Conservation (phyloP, 306 rosid species). For the Prinsepia uniflora region DNA sequence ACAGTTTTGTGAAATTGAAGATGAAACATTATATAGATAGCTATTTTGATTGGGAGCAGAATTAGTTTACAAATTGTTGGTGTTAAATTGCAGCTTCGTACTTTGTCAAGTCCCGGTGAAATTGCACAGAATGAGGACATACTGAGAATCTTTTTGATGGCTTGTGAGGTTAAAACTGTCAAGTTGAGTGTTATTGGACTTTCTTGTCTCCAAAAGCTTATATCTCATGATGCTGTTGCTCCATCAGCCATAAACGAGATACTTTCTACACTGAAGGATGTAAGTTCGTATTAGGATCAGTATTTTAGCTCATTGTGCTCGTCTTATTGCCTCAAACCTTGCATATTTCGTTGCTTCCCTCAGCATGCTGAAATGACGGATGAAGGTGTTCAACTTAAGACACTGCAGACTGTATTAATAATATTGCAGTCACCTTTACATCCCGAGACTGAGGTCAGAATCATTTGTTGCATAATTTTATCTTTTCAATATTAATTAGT, state of each 20-base stretch:
- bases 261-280: constrained; percentile 79
- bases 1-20: not conserved
- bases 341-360: constrained; percentile 27
- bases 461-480: not conserved
- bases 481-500: not conserved
- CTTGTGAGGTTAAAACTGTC: constrained; percentile 79
- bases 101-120: constrained; percentile 77
- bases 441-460: constrained; percentile 81
- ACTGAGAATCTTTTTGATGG: constrained; percentile 78
- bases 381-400: constrained; percentile 89
- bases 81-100: constrained; percentile 70
- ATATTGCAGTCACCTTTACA: constrained; percentile 90
- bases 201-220: constrained; percentile 86
- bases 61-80: not conserved
- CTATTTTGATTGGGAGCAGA: not conserved
- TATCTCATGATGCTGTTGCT: constrained; percentile 89
- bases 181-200: constrained; percentile 92
- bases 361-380: constrained; percentile 97
- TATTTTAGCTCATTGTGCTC: not conserved
- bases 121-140: constrained; percentile 91
- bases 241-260: constrained; percentile 74
- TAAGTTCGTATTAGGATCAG: constrained; percentile 37
- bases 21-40: not conserved
- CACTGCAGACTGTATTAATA: constrained; percentile 89
- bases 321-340: constrained; percentile 11